Evolutionary conservation across 192 early-diverging fungal species (phyloP).

Genomic region (Coemansia sp.): DNA sequence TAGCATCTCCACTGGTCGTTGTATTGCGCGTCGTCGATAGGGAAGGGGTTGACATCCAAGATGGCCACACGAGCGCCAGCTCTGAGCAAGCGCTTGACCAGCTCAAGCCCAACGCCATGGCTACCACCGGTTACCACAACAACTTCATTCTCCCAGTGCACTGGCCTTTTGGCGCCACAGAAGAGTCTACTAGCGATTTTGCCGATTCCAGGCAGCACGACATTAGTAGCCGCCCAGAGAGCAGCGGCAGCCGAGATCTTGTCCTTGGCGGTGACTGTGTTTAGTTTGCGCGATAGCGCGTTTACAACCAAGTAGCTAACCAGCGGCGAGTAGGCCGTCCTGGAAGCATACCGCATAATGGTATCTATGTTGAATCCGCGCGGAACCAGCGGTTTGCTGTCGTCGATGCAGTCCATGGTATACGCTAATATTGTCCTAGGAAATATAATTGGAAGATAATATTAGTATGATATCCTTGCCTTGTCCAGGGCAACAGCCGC

Average conservation of each 20-base stretch:
- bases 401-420: conserved; percentile 41
- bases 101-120: conserved; percentile 45
- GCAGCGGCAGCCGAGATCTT: conserved; percentile 30
- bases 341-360: conserved; percentile 31
- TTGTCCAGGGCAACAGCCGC: neutral
- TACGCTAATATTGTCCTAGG: neutral
- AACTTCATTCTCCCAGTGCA: conserved; percentile 42
- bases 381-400: conserved; percentile 48
- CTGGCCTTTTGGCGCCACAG: conserved; percentile 1
- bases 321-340: conserved; percentile 33
- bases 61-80: conserved; percentile 46
- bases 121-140: conserved; percentile 53
- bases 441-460: neutral
- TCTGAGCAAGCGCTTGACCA: conserved; percentile 35
- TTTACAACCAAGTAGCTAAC: conserved; percentile 39
- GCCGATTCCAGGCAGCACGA: conserved; percentile 29
- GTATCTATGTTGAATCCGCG: conserved; percentile 54
- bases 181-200: conserved; percentile 22
- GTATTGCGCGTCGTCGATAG: conserved; percentile 21
- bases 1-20: conserved; percentile 35
- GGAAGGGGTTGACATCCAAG: conserved; percentile 42
- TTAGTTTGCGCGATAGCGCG: conserved; percentile 17
- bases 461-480: neutral
- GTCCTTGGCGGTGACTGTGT: conserved; percentile 10
- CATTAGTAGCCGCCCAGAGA: conserved; percentile 37